Evolutionary conservation across 176 grass and related monocot genomes (phyloP), one percentile per base, ranked within the genome.

Genomic region (Oryza glaberrima): DNA sequence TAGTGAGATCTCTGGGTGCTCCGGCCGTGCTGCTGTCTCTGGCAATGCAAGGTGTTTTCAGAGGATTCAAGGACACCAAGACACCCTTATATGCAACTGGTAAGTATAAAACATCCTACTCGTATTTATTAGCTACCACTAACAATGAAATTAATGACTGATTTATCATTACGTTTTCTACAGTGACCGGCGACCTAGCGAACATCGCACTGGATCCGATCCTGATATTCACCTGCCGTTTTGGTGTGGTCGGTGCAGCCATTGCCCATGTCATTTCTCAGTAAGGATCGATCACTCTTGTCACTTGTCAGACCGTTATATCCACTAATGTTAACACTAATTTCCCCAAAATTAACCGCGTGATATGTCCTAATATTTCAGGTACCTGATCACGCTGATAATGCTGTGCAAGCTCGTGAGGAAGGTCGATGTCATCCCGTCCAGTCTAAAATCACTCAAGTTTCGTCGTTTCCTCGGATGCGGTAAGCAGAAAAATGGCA

Each of bases 31-130:
- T 99, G 7, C 66, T 99, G 86, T 99, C 96, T 54, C 44, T 99
- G 77, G 93, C 96, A 32, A 99, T 99, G 96, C 96, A 99, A 87
- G 96, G 96, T 0, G 96, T 99, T 82, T 99, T 99, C 76, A 83
- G 96, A 64, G 96, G 96, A 20, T 96, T 99, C 51, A 99, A 94
- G 84, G 96, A 99, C 69, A 99, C 96, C 6, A 94, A 69, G 86
- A 96, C 94, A 78, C 96, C 96, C 16, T 82, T 99, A 40, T 99
- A 96, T 70, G 96, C 94, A 67, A 99, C 96, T 12, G 90, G 96
- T 96, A 84, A 81, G 72, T 36, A 66, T 58, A n/a, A 20, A 6
- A 36, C 30, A 36, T 36, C 35, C 35, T 36, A 19, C 46, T 47
- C 9, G 6, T 12, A 13, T 47, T 4, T 14, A 13, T 47, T 4